Base-by-base conservation (phyloP, 2,329 filamentous ascomycete genomes). In the Apiospora pterosperma region DNA sequence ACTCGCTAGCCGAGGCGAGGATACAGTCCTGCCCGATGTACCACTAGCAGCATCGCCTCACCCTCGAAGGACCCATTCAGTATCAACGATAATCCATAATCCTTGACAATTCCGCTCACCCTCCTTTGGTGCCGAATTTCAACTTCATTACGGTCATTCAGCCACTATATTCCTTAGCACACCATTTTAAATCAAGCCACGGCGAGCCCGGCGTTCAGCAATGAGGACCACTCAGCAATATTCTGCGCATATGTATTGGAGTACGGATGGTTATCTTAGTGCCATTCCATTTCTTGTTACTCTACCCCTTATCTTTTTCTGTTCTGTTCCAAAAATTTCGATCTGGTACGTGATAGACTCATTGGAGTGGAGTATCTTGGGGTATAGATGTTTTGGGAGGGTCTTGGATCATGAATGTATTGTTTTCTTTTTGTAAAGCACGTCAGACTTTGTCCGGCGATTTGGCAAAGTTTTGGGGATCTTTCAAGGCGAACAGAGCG, bases 21-120 rank as follows among this genome's bases (percentile, higher is more conserved):
- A 55, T 28, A 38, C 61, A 36, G 21, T 23, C 8, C 12, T 60
- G 34, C 58, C n/a, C 4, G n/a, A 5, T 21, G 8, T 8, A 60
- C 6, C 7, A 25, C 4, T n/a, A 2, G 48, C 48, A 34, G 48
- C 28, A n/a, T 12, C 48, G 4, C 28, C 48, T 55, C 60, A 28
- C 36, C 16, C 38, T 38, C 61, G 44, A 8, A 31, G 55, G 36
- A 38, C 61, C 61, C 48, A 44, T 55, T 60, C 28, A 42, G 62
- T 63, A 66, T 64, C 64, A 55, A 68, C 65, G 67, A 71, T 72
- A 72, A 72, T 72, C 67, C 70, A 69, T 72, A 72, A 72, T 72
- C 36, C 38, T 66, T 52, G 65, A 41, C 61, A 62, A 65, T 64
- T 28, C 41, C 23, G 66, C 68, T 60, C 36, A 31, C 36, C 58